phyloP scores from a whole-genome alignment of 768 basidiomycete genomes.

The Tylopilus balloui region DNA sequence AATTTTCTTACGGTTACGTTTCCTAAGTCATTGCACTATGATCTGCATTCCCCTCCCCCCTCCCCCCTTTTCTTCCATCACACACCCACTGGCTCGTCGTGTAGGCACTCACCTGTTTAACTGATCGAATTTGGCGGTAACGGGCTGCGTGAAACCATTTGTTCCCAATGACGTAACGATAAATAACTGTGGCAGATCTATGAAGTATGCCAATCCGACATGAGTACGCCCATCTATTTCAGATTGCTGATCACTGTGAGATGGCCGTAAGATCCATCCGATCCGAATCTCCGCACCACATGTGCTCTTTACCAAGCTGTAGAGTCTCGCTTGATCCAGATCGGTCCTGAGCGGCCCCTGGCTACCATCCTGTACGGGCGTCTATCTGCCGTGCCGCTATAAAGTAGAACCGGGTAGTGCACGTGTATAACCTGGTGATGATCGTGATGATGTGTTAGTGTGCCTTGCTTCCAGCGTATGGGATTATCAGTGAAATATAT shows the following conservation, averaged over 20 bases:
- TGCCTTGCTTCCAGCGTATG: not conserved
- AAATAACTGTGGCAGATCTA: conserved; percentile 3
- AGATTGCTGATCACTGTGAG: not conserved
- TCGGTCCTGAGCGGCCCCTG: not conserved
- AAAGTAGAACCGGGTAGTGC: not conserved
- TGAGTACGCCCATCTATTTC: not conserved
- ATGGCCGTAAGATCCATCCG: no score
- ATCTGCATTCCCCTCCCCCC: no score
- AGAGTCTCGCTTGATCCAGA: conserved; percentile 1
- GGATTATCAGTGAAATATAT: not conserved
- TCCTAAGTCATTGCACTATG: not conserved
- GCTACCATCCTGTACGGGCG: conserved; percentile 28
- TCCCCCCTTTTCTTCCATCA: not conserved
- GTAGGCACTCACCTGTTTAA: not conserved
- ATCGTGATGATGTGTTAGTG: not conserved
- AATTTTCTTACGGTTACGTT: not conserved
- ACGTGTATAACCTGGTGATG: not conserved
- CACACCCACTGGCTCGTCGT: not conserved
- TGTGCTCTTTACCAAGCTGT: conserved; percentile 25
- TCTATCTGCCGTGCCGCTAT: not conserved
- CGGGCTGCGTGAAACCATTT: not conserved
- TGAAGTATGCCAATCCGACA: not conserved
- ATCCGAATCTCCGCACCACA: conserved; percentile 9
- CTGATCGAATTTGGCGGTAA: not conserved
- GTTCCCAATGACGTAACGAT: not conserved